Percentiles rank a stretch among this genome's conserved stretches.
phyloP scores from a whole-genome alignment of 768 basidiomycete genomes.

The Tricholoma saponaceum region DNA sequence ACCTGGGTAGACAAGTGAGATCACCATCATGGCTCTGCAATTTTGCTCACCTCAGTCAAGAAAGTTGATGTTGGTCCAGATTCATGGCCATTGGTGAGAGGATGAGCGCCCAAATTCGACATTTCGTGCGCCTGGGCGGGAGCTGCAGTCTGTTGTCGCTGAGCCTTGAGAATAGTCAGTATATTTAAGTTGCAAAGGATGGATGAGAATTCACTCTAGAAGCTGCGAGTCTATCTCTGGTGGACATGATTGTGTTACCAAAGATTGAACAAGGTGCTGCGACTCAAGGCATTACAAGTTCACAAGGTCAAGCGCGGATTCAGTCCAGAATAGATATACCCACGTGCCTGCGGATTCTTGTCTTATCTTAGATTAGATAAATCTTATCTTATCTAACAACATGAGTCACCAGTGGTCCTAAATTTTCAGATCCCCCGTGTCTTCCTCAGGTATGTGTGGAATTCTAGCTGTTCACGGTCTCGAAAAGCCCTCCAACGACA shows the following conservation, averaged over 20 bases:
- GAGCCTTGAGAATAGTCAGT: slow-evolving; percentile 22
- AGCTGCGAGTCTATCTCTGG: slow-evolving; percentile 35
- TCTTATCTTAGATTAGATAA: slow-evolving; percentile 14
- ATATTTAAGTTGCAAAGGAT: neutral
- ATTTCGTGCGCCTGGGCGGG: slow-evolving; percentile 25
- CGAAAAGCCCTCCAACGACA: slow-evolving; percentile 62
- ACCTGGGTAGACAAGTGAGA: slow-evolving; percentile 22
- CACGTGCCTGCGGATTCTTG: slow-evolving; percentile 9
- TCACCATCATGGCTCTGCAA: neutral
- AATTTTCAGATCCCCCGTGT: neutral
- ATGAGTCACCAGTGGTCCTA: slow-evolving; percentile 8
- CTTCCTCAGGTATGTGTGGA: slow-evolving; percentile 71
- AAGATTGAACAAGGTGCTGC: neutral
- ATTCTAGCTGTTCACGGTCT: slow-evolving; percentile 85
- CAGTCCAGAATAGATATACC: neutral
- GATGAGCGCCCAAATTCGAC: slow-evolving; percentile 16
- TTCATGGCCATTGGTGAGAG: slow-evolving; percentile 13
- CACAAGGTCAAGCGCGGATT: neutral
- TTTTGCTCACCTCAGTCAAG: slow-evolving; percentile 28
- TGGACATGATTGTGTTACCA: slow-evolving; percentile 21
- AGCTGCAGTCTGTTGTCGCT: slow-evolving; percentile 21
- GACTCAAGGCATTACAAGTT: neutral
- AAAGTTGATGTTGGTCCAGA: slow-evolving; percentile 24
- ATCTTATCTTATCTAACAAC: slow-evolving; percentile 2
- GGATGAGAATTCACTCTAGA: slow-evolving; percentile 25